Evolutionary conservation across 2,329 filamentous ascomycete species (phyloP).

Genomic region (Microsporum audouinii): DNA sequence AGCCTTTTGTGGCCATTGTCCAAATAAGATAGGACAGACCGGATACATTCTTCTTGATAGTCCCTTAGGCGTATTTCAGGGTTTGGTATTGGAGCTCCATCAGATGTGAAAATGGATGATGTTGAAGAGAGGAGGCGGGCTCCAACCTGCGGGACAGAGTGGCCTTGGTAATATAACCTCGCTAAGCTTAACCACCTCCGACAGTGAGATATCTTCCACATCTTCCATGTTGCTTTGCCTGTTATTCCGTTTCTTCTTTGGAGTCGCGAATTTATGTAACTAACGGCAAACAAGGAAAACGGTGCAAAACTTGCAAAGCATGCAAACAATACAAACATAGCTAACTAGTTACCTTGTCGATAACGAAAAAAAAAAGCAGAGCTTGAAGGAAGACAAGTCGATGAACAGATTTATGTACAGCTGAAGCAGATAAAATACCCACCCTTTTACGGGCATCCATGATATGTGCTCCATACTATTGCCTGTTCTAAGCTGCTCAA

Average conservation of each 20-base stretch:
- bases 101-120: conserved; percentile 7
- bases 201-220: conserved; percentile 21
- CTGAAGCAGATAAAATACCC: neutral
- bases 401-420: neutral
- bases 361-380: neutral
- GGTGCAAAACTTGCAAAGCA: conserved; percentile 11
- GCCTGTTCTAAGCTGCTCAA: neutral
- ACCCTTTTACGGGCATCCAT: neutral
- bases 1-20: conserved; percentile 62
- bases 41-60: conserved; percentile 88
- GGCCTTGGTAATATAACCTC: neutral
- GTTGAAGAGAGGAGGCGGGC: conserved; percentile 17
- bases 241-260: neutral
- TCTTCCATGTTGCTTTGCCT: conserved; percentile 15
- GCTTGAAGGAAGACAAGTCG: neutral
- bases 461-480: neutral
- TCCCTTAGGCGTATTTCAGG: conserved; percentile 53
- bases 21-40: conserved; percentile 61
- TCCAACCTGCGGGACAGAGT: conserved; percentile 13
- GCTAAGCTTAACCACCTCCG: conserved; percentile 14
- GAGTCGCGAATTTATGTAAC: neutral
- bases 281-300: conserved; percentile 22
- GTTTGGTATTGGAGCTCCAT: conserved; percentile 7
- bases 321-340: conserved; percentile 22
- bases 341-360: neutral